Evolutionary conservation across 208 protist species (phyloP).

Genomic region (Acanthamoeba rhysodes): DNA sequence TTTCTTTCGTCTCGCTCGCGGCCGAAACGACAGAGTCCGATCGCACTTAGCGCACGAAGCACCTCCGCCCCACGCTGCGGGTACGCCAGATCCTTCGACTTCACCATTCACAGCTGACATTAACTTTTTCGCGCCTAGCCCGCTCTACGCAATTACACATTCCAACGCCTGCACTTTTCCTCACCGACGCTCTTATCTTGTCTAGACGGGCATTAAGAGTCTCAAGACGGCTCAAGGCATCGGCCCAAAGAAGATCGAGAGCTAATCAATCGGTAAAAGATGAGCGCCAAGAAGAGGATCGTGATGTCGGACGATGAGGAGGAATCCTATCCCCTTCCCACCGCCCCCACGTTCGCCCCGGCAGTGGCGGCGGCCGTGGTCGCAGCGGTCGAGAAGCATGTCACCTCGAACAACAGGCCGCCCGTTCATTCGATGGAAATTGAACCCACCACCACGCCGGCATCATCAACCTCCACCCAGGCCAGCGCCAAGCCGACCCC

Average conservation of each 20-base stretch:
- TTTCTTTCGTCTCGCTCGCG: too few species aligned
- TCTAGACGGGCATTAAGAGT: too few species aligned
- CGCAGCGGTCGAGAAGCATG: neutral
- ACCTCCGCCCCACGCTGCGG: neutral
- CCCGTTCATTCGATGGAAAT: neutral
- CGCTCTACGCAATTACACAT: too few species aligned
- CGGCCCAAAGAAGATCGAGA: neutral
- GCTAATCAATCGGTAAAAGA: neutral
- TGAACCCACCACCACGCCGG: neutral
- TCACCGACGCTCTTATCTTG: neutral
- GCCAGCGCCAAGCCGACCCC: neutral
- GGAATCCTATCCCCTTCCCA: neutral
- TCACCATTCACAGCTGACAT: slow-evolving; percentile 10
- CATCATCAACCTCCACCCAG: neutral
- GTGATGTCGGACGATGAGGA: slow-evolving; percentile 63
- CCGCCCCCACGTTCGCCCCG: neutral
- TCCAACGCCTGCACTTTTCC: neutral
- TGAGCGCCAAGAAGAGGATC: slow-evolving; percentile 53
- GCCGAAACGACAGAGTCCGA: slow-evolving; percentile 30
- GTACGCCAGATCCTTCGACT: slow-evolving; percentile 5
- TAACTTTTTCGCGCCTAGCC: slow-evolving; percentile 39
- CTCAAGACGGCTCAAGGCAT: too few species aligned
- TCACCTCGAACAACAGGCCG: too few species aligned
- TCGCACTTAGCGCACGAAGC: neutral
- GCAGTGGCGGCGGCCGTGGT: neutral